These are phyloP conservation scores for Trapa incisa DNA, from an alignment of 345 rosid genomes.

Conservation along the genomic window DNA sequence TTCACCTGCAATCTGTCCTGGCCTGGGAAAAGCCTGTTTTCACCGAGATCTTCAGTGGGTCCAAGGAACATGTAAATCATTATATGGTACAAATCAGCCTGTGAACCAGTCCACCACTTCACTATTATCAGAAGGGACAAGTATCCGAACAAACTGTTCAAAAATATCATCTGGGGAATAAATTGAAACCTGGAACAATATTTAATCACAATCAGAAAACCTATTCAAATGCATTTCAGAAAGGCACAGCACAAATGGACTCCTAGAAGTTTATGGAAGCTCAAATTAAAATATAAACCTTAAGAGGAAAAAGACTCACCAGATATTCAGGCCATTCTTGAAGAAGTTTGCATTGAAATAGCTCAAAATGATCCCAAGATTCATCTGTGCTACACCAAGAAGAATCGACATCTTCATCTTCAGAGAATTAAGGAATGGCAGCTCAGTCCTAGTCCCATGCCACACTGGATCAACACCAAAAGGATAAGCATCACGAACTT, in stretches of 20 bases:
- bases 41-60: conserved; percentile 74
- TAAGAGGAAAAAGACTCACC: conserved; percentile 29
- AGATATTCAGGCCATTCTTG: conserved; percentile 40
- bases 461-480: conserved; percentile 94
- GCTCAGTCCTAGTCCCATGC: conserved; percentile 87
- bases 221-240: not conserved
- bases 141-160: conserved; percentile 89
- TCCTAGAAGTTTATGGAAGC: conserved; percentile 1
- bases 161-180: conserved; percentile 84
- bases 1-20: conserved; percentile 72
- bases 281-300: conserved; percentile 4
- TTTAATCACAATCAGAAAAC: not conserved
- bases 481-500: conserved; percentile 68
- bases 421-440: conserved; percentile 85
- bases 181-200: conserved; percentile 73
- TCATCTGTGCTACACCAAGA: conserved; percentile 93
- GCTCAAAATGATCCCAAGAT: conserved; percentile 90
- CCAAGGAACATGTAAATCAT: too few species aligned
- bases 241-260: not conserved
- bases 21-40: conserved; percentile 72
- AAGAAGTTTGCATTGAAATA: conserved; percentile 79
- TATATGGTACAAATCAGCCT: too few species aligned
- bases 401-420: conserved; percentile 99
- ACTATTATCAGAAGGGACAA: conserved; percentile 66
- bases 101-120: conserved; percentile 61